Evolutionary conservation across 805 yeast genomes (phyloP).

Genomic region (Dipodascus albidus): DNA sequence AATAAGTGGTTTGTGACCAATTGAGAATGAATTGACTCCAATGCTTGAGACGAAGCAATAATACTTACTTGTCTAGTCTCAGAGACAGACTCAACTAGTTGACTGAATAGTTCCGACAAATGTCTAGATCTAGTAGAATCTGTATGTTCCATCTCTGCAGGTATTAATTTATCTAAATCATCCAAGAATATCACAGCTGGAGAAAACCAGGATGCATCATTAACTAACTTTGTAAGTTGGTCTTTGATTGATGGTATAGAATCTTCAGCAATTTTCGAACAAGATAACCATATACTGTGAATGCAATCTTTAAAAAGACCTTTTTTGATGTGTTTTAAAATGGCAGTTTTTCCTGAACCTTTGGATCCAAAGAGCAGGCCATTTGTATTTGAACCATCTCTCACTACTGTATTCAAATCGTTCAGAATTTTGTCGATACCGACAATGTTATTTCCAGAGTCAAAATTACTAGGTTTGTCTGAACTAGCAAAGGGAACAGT

Average conservation of each 20-base stretch:
- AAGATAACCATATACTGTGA: constrained; percentile 37
- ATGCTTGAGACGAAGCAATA: constrained; percentile 51
- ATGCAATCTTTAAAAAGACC: constrained; percentile 31
- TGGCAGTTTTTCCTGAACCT: constrained; percentile 48
- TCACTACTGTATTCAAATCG: constrained; percentile 30
- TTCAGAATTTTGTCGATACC: constrained; percentile 43
- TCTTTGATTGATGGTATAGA: constrained; percentile 35
- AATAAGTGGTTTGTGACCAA: constrained; percentile 60
- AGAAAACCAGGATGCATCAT: constrained; percentile 57
- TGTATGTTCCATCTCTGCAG: constrained; percentile 50
- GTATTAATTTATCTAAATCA: constrained; percentile 60
- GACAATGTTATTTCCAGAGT: constrained; percentile 25
- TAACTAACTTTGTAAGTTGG: constrained; percentile 34
- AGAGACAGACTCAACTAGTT: constrained; percentile 31
- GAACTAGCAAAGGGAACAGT: background rate
- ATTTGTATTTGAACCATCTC: constrained; percentile 29
- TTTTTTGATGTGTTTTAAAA: constrained; percentile 31
- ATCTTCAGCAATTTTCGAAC: constrained; percentile 49
- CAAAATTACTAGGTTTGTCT: background rate
- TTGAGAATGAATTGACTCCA: constrained; percentile 49
- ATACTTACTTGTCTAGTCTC: constrained; percentile 38
- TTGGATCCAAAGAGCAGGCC: constrained; percentile 62
- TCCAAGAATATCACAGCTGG: constrained; percentile 71
- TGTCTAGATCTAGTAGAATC: constrained; percentile 55
- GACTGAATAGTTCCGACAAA: constrained; percentile 48